Percentiles rank a stretch among this genome's conserved stretches.
These are phyloP conservation scores for Citrus medica DNA, from an alignment of 345 rosid genomes.

Conservation along the genomic window DNA sequence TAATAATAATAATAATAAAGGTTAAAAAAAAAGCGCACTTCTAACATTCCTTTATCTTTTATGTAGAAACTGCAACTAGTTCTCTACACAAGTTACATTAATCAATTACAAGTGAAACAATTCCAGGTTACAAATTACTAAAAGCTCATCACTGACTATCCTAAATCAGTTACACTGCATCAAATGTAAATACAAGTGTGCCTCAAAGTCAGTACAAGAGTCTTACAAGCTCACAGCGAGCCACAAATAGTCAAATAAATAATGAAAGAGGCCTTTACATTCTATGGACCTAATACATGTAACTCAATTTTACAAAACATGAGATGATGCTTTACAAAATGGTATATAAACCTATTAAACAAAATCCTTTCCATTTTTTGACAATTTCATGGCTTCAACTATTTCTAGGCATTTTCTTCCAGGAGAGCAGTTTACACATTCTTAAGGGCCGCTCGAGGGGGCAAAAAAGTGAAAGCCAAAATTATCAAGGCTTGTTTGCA, in stretches of 20 bases:
- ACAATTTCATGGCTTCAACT: slow-evolving; percentile 19
- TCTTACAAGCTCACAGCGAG: slow-evolving; percentile 25
- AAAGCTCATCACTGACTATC: slow-evolving; percentile 11
- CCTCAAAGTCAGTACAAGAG: slow-evolving; percentile 23
- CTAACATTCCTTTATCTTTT: neutral
- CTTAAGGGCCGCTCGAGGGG: slow-evolving; percentile 14
- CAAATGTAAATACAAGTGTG: slow-evolving; percentile 9
- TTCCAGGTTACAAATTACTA: slow-evolving; percentile 11
- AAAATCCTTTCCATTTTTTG: slow-evolving; percentile 14
- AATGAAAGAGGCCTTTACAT: slow-evolving; percentile 29
- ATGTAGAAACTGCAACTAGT: neutral
- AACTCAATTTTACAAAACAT: slow-evolving; percentile 22
- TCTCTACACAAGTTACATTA: slow-evolving; percentile 19
- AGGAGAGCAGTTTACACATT: slow-evolving; percentile 18
- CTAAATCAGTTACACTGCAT: slow-evolving; percentile 22
- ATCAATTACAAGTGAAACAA: slow-evolving; percentile 20
- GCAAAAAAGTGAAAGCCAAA: slow-evolving; percentile 8
- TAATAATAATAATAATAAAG: no score
- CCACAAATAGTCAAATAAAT: slow-evolving; percentile 15
- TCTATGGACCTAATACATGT: slow-evolving; percentile 24
- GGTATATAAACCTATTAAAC: slow-evolving; percentile 9
- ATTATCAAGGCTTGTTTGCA: slow-evolving; percentile 25
- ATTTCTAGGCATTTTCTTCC: slow-evolving; percentile 21
- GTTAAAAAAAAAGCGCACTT: neutral
- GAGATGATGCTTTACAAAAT: slow-evolving; percentile 16